These are phyloP conservation scores for Magnusiomyces magnusii DNA, from an alignment of 1,139 yeast species.

Conservation along the genomic window DNA sequence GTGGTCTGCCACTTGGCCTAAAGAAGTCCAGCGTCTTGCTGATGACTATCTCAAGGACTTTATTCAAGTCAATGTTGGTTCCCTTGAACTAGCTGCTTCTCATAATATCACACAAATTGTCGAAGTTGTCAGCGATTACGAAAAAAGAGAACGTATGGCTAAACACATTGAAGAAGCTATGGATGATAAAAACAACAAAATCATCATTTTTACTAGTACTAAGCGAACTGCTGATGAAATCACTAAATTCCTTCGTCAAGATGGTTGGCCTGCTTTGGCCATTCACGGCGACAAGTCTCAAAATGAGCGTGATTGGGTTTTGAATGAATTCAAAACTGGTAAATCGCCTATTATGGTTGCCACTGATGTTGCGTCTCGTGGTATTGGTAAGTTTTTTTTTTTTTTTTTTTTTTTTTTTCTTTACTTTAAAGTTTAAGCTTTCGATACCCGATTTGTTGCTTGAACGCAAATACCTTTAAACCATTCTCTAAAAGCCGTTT, in stretches of 20 bases:
- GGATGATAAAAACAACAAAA: too few species aligned
- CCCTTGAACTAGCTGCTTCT: slow-evolving; percentile 73
- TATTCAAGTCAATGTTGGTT: slow-evolving; percentile 73
- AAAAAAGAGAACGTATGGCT: too few species aligned
- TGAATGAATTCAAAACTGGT: slow-evolving; percentile 81
- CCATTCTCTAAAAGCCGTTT: too few species aligned
- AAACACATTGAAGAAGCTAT: too few species aligned
- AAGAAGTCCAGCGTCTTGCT: slow-evolving; percentile 68
- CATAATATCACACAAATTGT: slow-evolving; percentile 73
- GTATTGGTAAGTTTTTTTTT: too few species aligned
- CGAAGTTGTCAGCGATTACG: too few species aligned
- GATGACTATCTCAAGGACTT: slow-evolving; percentile 54
- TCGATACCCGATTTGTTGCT: too few species aligned
- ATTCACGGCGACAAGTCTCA: slow-evolving; percentile 99
- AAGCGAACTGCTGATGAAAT: slow-evolving; percentile 97
- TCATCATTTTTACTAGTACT: slow-evolving; percentile 91
- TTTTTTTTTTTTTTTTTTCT: too few species aligned
- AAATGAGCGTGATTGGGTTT: slow-evolving; percentile 95
- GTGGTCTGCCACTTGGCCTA: slow-evolving; percentile 91
- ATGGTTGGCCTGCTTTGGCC: slow-evolving; percentile 93
- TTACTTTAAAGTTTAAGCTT: too few species aligned
- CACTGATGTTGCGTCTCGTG: slow-evolving; percentile 99
- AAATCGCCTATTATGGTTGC: slow-evolving; percentile 91
- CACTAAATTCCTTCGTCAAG: slow-evolving; percentile 84
- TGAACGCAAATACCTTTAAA: too few species aligned